Evolutionary conservation across 306 rosid species (phyloP), one percentile per base, ranked within the genome.

Genomic region (Malus sylvestris): DNA sequence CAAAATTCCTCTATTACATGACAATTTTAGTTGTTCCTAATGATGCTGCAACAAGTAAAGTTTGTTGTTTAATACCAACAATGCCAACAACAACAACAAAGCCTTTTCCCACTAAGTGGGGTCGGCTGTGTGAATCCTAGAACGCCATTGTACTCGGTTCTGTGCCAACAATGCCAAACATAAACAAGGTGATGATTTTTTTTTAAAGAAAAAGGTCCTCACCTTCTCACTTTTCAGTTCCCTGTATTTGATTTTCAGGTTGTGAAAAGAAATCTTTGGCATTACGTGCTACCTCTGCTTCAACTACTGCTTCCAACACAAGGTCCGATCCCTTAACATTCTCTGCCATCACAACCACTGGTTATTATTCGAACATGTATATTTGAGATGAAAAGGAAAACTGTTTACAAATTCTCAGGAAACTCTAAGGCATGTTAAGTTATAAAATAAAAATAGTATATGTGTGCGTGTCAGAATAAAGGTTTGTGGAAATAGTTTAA

Each of bases 251-350:
- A 73, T 78, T 92, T 81, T 87, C 86, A 64, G 91, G 95, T 58
- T 81, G 87, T 20, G 93, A 89, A 86, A 92, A 88, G 88, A 92
- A 92, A 58, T 92, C 89, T 84, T 95, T 92, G 76, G 97, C 96
- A 3, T 75, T 92, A 71, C 60, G 90, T 67, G 97, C 96, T 57
- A 94, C 93, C 79, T 92, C 96, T 83, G 98, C 91, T 89, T 91
- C 97, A 82, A 92, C 57, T 46, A 90, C 74, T 52, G 97, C 98
- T 86, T 92, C 97, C 76, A 87, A 85, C 66, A 93, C 84, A 78
- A 90, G 67, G 79, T 91, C 94, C 40, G 94, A 90, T 80, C 97
- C 98, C 44, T 70, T 84, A 72, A 78, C 79, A 42, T 85, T 85
- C 63, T 76, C 97, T 90, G 88, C 77, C 83, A 85, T 71, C 60